Conservation (phyloP, 192 early-diverging fungal species). For the Gamsiella multidivaricata region DNA sequence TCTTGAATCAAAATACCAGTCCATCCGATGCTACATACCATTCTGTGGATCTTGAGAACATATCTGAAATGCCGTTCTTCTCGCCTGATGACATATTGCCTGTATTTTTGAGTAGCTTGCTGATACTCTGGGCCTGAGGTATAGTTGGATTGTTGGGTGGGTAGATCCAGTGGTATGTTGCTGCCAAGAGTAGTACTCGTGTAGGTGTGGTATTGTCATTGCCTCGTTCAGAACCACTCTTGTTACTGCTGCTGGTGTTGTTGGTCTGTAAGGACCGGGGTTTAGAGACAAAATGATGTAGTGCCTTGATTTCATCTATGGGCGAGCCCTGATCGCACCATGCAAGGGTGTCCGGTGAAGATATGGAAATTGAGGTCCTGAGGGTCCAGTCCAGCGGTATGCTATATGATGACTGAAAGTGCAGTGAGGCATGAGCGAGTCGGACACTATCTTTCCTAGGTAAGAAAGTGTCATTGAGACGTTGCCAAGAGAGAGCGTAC, state of each 20-base stretch:
- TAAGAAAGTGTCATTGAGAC: no score
- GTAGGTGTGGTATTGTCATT: neutral
- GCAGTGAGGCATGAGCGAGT: neutral
- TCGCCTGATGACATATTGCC: slow-evolving; percentile 20
- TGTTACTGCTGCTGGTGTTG: neutral
- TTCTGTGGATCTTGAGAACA: slow-evolving; percentile 38
- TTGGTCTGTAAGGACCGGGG: neutral
- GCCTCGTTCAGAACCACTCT: neutral
- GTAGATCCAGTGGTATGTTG: slow-evolving; percentile 39
- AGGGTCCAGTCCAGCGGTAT: slow-evolving; percentile 41
- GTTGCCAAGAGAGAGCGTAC: no score
- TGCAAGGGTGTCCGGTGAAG: slow-evolving; percentile 12
- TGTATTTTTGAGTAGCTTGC: slow-evolving; percentile 29
- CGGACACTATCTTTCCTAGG: no score
- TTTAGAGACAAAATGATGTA: slow-evolving; percentile 26
- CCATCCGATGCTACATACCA: slow-evolving; percentile 11
- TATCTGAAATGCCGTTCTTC: slow-evolving; percentile 25
- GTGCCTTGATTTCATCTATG: slow-evolving; percentile 26
- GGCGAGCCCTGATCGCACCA: slow-evolving; percentile 35
- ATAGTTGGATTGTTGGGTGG: slow-evolving; percentile 29
- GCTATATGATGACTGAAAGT: slow-evolving; percentile 7
- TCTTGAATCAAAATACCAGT: neutral
- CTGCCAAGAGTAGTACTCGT: slow-evolving; percentile 4
- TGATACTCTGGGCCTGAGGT: slow-evolving; percentile 40
- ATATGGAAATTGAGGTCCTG: slow-evolving; percentile 20